These are phyloP conservation scores for Pythium dissimile DNA, from an alignment of 352 stramenopile species.

Conservation along the genomic window DNA sequence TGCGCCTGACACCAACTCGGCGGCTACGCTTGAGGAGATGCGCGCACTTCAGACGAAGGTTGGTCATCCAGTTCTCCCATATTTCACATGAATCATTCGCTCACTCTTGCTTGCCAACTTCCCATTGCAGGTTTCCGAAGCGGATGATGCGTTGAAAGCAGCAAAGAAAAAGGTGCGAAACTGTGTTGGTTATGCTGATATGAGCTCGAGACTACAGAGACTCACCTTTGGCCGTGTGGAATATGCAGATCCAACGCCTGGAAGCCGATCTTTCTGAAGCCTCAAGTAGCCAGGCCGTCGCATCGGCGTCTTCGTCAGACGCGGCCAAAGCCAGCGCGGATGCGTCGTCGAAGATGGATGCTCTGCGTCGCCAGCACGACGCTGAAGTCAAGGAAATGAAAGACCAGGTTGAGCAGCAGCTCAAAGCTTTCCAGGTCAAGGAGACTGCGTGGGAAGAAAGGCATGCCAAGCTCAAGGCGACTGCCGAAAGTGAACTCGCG, in stretches of 20 bases:
- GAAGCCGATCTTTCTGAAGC: slow-evolving; percentile 44
- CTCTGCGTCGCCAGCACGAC: slow-evolving; percentile 41
- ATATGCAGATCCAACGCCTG: slow-evolving; percentile 49
- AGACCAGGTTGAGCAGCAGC: slow-evolving; percentile 51
- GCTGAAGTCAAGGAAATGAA: slow-evolving; percentile 30
- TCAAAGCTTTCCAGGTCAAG: slow-evolving; percentile 38
- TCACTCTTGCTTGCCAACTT: background rate
- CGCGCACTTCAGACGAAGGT: slow-evolving; percentile 59
- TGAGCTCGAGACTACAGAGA: background rate
- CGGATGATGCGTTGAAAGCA: slow-evolving; percentile 15
- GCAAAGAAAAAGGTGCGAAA: slow-evolving; percentile 49
- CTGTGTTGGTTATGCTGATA: too few species aligned
- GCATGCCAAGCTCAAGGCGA: slow-evolving; percentile 73
- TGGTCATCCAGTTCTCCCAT: background rate
- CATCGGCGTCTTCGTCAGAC: slow-evolving; percentile 37
- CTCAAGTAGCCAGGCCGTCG: slow-evolving; percentile 23
- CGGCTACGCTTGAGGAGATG: slow-evolving; percentile 32
- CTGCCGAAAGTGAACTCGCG: slow-evolving; percentile 62
- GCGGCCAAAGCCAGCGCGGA: slow-evolving; percentile 19
- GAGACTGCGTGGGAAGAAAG: slow-evolving; percentile 58
- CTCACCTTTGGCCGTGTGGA: background rate
- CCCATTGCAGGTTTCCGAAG: slow-evolving; percentile 8
- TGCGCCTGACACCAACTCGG: slow-evolving; percentile 9
- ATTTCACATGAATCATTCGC: background rate
- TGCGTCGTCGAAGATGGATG: slow-evolving; percentile 37